These are phyloP conservation scores for Ophiosphaerella narmari DNA, from an alignment of 2,329 filamentous ascomycete species.

Conservation along the genomic window DNA sequence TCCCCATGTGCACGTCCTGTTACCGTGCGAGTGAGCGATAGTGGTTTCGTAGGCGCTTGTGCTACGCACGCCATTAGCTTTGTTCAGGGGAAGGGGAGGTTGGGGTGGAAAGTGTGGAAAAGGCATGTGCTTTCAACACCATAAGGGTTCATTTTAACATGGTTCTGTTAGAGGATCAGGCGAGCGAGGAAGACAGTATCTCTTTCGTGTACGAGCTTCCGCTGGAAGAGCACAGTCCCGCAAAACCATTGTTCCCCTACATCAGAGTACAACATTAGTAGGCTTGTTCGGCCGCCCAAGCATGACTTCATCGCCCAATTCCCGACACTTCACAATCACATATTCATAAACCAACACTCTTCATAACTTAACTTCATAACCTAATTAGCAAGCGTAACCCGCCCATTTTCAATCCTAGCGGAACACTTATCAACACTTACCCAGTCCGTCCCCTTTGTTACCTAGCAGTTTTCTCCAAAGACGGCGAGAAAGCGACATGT, in stretches of 20 bases:
- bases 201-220: slow-evolving; percentile 60
- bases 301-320: slow-evolving; percentile 50
- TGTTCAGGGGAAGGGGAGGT: too few relatives aligned
- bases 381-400: slow-evolving; percentile 50
- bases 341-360: slow-evolving; percentile 56
- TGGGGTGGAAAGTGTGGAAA: too few relatives aligned
- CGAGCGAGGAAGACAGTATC: slow-evolving; percentile 59
- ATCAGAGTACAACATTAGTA: slow-evolving; percentile 12
- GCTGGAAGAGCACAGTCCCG: slow-evolving; percentile 65
- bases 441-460: too few relatives aligned
- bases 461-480: too few relatives aligned
- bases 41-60: too few relatives aligned
- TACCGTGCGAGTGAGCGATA: too few relatives aligned
- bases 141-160: neutral
- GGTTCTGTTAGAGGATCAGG: slow-evolving; percentile 58
- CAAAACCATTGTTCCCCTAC: slow-evolving; percentile 53
- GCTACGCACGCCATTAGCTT: too few relatives aligned
- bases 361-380: slow-evolving; percentile 62
- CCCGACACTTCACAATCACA: slow-evolving; percentile 52
- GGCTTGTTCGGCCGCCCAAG: slow-evolving; percentile 48
- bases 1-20: neutral
- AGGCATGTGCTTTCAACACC: neutral
- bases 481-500: too few relatives aligned
- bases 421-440: neutral
- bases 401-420: neutral